A percentile compares a stretch with the other conserved stretches of the same genome.
Conservation (phyloP, 306 rosid genomes). For the Echinosophora koreensis region DNA sequence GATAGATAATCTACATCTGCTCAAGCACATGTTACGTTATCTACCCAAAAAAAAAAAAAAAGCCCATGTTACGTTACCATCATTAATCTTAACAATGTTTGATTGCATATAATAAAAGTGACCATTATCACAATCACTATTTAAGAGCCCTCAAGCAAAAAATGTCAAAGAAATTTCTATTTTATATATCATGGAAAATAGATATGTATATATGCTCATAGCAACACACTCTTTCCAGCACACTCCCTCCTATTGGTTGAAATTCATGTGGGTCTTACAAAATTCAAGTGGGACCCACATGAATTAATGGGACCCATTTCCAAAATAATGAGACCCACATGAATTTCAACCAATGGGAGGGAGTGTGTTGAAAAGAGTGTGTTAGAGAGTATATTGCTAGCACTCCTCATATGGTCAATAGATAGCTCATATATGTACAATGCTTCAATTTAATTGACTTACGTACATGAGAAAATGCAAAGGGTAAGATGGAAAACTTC, state of each 20-base stretch:
- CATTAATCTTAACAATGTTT: too few relatives aligned
- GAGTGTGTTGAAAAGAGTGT: too few relatives aligned
- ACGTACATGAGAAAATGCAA: constrained; percentile 72
- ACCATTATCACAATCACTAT: background rate
- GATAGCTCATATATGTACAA: background rate
- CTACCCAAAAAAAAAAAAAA: background rate
- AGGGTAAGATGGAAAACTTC: constrained; percentile 72
- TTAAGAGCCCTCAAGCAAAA: background rate
- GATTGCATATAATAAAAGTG: background rate
- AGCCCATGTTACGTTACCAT: background rate
- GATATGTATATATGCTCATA: too few relatives aligned
- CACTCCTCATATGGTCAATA: too few relatives aligned
- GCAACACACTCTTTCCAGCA: too few relatives aligned
- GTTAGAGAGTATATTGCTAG: too few relatives aligned
- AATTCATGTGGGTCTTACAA: too few relatives aligned
- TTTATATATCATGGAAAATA: background rate
- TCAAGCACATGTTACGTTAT: background rate
- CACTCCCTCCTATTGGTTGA: too few relatives aligned
- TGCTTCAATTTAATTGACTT: background rate
- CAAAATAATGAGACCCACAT: too few relatives aligned
- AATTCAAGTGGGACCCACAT: too few relatives aligned
- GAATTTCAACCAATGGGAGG: too few relatives aligned
- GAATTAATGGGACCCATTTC: too few relatives aligned
- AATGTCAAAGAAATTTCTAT: background rate
- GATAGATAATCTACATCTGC: background rate